These are phyloP conservation scores for Starmerella vaccinii DNA, from an alignment of 805 yeast species.

Conservation along the genomic window DNA sequence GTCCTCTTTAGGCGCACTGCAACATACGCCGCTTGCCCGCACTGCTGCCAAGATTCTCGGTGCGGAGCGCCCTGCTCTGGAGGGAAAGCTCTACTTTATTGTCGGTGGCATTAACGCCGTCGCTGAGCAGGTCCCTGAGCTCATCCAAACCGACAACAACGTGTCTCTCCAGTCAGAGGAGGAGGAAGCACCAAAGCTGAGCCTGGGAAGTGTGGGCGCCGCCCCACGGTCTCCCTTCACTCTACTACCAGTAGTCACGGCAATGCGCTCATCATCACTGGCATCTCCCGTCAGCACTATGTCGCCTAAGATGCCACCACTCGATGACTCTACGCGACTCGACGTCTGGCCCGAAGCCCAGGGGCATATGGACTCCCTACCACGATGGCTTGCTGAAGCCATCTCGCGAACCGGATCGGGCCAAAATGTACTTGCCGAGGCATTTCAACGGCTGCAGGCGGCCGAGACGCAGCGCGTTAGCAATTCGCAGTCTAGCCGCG, in stretches of 20 bases:
- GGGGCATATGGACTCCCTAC: constrained; percentile 31
- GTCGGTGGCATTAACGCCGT: constrained; percentile 21
- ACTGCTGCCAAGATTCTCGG: constrained; percentile 22
- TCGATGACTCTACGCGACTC: constrained; percentile 22
- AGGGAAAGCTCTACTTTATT: constrained; percentile 15
- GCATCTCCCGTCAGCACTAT: constrained; percentile 17
- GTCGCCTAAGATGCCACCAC: constrained; percentile 8
- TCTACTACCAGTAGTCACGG: constrained; percentile 18
- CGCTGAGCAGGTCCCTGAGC: constrained; percentile 8
- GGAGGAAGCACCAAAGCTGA: constrained; percentile 14
- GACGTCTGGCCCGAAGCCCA: constrained; percentile 10
- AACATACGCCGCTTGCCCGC: constrained; percentile 16
- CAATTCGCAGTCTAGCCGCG: not conserved
- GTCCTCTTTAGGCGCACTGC: not conserved
- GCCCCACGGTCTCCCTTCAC: constrained; percentile 20
- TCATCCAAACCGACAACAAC: constrained; percentile 12
- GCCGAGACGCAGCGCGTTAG: constrained; percentile 49
- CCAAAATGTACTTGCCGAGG: constrained; percentile 36
- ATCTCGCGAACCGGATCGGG: constrained; percentile 32
- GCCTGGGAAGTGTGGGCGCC: constrained; percentile 8
- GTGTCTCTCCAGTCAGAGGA: not conserved
- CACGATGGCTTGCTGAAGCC: constrained; percentile 44
- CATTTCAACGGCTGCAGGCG: constrained; percentile 57
- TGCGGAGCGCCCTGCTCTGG: constrained; percentile 7
- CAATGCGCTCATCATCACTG: constrained; percentile 1